Conservation (phyloP, 441 rosid species). For the Gossypium lobatum region DNA sequence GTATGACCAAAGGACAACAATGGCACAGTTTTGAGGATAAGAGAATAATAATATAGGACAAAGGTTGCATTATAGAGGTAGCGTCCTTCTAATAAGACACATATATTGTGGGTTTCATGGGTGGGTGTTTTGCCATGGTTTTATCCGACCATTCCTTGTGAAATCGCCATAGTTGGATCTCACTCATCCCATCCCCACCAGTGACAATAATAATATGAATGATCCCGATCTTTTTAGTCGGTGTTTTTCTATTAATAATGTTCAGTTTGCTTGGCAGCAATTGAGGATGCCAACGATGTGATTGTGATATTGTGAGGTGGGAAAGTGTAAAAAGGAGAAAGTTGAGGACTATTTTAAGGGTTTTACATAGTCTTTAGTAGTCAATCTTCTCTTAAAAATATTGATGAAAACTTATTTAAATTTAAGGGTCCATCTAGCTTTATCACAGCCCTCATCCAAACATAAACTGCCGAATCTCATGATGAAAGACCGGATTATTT, state of each 20-base stretch:
- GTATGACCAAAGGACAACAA: neutral
- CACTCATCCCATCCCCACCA: neutral
- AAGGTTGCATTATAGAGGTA: neutral
- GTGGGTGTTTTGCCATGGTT: neutral
- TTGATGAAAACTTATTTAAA: neutral
- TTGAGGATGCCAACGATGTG: neutral
- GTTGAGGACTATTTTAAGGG: too few relatives aligned
- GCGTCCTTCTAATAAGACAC: neutral
- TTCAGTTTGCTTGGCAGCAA: neutral
- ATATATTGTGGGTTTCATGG: neutral
- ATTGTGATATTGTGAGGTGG: neutral
- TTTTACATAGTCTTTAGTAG: too few relatives aligned
- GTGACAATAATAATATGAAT: neutral
- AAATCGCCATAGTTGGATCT: neutral
- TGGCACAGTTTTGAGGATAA: neutral
- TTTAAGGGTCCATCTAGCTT: neutral
- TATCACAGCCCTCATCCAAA: too few relatives aligned
- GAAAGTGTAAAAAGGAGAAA: neutral
- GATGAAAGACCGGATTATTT: neutral
- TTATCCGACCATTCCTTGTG: constrained; percentile 16
- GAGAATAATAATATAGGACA: neutral
- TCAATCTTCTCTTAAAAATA: too few relatives aligned
- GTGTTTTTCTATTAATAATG: too few relatives aligned
- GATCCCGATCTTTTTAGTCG: neutral
- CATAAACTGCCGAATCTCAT: neutral